Percentiles rank a stretch among this genome's conserved stretches.
Evolutionary conservation across 208 protist genomes (phyloP).

Genomic region (Leishmania braziliensis): DNA sequence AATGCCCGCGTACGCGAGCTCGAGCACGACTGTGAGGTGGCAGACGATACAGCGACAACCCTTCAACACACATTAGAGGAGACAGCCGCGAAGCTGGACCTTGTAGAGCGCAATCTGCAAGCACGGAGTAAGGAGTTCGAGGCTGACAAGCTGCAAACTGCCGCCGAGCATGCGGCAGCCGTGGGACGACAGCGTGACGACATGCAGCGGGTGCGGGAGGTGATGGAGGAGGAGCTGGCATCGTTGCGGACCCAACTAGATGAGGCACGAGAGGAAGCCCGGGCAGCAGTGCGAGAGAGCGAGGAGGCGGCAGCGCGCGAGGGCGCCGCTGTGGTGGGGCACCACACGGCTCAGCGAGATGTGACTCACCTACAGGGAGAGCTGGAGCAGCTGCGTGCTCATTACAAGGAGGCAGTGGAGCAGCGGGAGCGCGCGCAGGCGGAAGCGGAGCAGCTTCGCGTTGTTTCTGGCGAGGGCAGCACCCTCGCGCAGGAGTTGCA

Average conservation of each 20-base stretch:
- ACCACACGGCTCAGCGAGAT: conserved; percentile 34
- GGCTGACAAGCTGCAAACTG: conserved; percentile 7
- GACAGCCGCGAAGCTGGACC: conserved; percentile 13
- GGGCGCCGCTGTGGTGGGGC: conserved; percentile 28
- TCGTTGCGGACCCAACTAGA: conserved; percentile 39
- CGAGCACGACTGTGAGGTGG: conserved; percentile 38
- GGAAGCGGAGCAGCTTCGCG: conserved; percentile 40
- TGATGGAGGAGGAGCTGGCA: conserved; percentile 55
- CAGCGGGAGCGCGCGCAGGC: conserved; percentile 32
- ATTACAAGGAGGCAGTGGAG: conserved; percentile 31
- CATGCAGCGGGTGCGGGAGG: conserved; percentile 39
- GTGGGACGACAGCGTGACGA: conserved; percentile 35
- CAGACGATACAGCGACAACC: conserved; percentile 18
- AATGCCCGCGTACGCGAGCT: conserved; percentile 41
- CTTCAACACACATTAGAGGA: conserved; percentile 41
- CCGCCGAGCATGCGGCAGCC: conserved; percentile 24
- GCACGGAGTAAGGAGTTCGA: conserved; percentile 15
- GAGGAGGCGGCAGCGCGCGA: conserved; percentile 47
- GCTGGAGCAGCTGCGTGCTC: conserved; percentile 26
- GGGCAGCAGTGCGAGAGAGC: conserved; percentile 38
- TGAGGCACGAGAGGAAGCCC: conserved; percentile 35
- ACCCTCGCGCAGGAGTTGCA: conserved; percentile 27
- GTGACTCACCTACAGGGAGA: conserved; percentile 29
- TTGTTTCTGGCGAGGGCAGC: conserved; percentile 27
- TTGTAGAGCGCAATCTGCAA: conserved; percentile 20